Percentiles rank a stretch among this genome's conserved stretches.
phyloP scores from a whole-genome alignment of 371 early-diverging fungal species.

The Lichtheimia corymbifera region DNA sequence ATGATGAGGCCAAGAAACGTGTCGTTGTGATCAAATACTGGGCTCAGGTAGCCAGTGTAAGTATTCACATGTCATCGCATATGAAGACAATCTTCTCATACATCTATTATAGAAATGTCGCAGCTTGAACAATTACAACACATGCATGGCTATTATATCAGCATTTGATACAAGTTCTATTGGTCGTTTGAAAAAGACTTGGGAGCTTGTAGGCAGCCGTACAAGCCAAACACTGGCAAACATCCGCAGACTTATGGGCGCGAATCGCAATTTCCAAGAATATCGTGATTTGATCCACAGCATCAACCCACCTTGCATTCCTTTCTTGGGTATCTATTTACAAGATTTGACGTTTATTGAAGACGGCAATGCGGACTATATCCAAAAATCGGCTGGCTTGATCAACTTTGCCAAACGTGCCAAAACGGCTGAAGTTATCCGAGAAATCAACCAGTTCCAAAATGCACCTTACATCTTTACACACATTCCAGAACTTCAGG shows the following conservation, averaged over 20 bases:
- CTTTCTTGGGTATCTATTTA: constrained; percentile 85
- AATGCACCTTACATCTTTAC: constrained; percentile 75
- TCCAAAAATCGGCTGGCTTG: constrained; percentile 56
- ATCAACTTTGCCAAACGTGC: constrained; percentile 91
- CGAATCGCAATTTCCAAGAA: constrained; percentile 77
- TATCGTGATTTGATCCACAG: constrained; percentile 85
- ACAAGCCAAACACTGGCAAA: constrained; percentile 46
- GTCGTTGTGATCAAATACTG: constrained; percentile 76
- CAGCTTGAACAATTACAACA: constrained; percentile 85
- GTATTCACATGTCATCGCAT: background rate
- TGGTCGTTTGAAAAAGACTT: constrained; percentile 84
- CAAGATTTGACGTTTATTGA: constrained; percentile 93
- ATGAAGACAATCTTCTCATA: too few species aligned
- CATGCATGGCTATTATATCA: constrained; percentile 84
- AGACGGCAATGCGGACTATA: constrained; percentile 84
- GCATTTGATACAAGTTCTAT: constrained; percentile 86
- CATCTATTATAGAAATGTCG: constrained; percentile 51
- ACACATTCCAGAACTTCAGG: constrained; percentile 76
- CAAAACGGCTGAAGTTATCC: constrained; percentile 83
- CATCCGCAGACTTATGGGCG: constrained; percentile 67
- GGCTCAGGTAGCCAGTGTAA: constrained; percentile 79
- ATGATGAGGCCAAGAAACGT: constrained; percentile 77
- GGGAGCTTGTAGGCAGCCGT: constrained; percentile 56
- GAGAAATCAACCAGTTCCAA: constrained; percentile 90
- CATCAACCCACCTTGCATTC: constrained; percentile 88